Evolutionary conservation across 1,284 basidiomycete species (phyloP), one percentile per base, ranked within the genome.

Genomic region (Flammula alnicola): DNA sequence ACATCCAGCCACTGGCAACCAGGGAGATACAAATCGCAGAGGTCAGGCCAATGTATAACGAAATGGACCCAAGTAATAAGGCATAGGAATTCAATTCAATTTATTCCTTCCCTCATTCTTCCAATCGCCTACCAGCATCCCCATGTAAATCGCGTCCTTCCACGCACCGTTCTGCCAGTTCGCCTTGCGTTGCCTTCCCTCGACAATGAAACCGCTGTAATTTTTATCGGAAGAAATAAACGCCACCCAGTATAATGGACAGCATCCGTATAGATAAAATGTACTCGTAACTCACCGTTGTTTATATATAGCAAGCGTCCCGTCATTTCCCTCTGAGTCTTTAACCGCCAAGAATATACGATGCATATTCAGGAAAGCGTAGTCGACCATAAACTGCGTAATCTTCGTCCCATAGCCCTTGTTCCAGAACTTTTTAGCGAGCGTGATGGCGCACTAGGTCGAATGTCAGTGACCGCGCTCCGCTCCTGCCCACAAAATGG

Each of bases 321-420:
- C 33, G 5, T 51, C 53, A 17, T 55, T 55, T 3, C 49, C 53
- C 33, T 48, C 49, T 12, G 43, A n/a, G n/a, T n/a, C n/a, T n/a
- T n/a, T 47, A 12, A 55, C 49, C 27, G 44, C 45, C 7, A 51
- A 33, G 8, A 46, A 51, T 47, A 55, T 51, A 5, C 53, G 49
- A 19, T 55, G 53, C 42, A 55, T 44, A 35, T 55, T 51, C 40
- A 55, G 29, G 17, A 55, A 55, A 4, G 42, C 53, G 19, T 55
- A 38, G 11, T 55, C 46, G 8, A 55, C 36, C 41, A 55, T 45
- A 23, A 55, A 55, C 23, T 49, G 42, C 3, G 53, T 55, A 14
- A 55, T 51, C 16, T 25, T 38, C 29, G 36, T 48, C 8, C 53
- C 53, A 19, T 46, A 51, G 1, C 53, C 53, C 33, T 49, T 44